phyloP scores from a whole-genome alignment of 2,329 filamentous ascomycete species.

The Diplodia sapinea region DNA sequence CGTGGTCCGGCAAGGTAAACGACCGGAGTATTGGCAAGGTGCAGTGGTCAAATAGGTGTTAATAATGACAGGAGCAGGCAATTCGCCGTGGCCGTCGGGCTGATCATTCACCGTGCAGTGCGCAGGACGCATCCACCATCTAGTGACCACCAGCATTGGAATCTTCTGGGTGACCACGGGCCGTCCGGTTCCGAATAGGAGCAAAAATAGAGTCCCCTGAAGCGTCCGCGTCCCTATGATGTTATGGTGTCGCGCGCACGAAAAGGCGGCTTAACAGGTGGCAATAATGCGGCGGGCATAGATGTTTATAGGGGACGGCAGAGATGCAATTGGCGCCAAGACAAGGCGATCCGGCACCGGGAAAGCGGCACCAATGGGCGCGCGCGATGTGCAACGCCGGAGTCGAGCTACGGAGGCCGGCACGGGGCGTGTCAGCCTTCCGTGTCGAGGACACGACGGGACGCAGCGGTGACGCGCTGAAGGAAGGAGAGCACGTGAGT shows the following conservation, averaged over 20 bases:
- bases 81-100: conserved; percentile 13
- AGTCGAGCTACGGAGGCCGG: not conserved
- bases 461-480: conserved; percentile 4
- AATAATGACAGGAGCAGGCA: conserved; percentile 17
- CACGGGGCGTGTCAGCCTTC: not conserved
- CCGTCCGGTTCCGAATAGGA: conserved; percentile 8
- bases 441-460: not conserved
- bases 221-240: not conserved
- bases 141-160: conserved; percentile 11
- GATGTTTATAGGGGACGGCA: not conserved
- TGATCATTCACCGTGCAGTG: conserved; percentile 24
- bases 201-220: conserved; percentile 26
- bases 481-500: conserved; percentile 9
- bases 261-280: not conserved
- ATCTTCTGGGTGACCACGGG: conserved; percentile 20
- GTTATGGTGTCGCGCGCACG: not conserved
- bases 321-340: not conserved
- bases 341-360: not conserved
- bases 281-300: not conserved
- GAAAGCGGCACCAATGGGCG: not conserved
- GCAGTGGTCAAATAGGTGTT: conserved; percentile 1
- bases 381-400: not conserved
- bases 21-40: not conserved
- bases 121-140: conserved; percentile 18
- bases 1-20: not conserved